Evolutionary conservation across 2,329 filamentous ascomycete species (phyloP).

Genomic region (Talaromyces albobiverticillius): DNA sequence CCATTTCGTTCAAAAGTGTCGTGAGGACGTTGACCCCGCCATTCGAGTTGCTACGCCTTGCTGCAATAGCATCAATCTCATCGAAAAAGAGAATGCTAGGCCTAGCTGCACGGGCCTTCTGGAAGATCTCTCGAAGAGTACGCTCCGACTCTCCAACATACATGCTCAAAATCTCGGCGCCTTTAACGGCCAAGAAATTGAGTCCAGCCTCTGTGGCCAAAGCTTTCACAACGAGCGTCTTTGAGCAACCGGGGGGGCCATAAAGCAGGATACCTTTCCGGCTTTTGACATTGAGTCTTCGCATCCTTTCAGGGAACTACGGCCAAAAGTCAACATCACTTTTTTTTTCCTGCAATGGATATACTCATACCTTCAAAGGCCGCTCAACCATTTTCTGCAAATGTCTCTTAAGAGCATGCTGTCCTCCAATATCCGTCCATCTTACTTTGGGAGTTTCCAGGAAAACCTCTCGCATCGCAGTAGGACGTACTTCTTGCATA

Average conservation of each 20-base stretch:
- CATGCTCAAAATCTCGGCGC: conserved; percentile 90
- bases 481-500: conserved; percentile 68
- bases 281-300: conserved; percentile 53
- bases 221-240: conserved; percentile 87
- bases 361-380: conserved; percentile 52
- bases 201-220: conserved; percentile 85
- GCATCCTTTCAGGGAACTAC: conserved; percentile 51
- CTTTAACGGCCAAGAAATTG: conserved; percentile 94
- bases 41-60: conserved; percentile 51
- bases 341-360: background rate
- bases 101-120: conserved; percentile 76
- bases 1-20: conserved; percentile 90
- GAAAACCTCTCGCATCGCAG: conserved; percentile 85
- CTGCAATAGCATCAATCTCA: conserved; percentile 84
- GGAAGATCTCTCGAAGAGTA: conserved; percentile 78
- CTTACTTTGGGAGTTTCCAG: conserved; percentile 80
- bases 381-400: conserved; percentile 59
- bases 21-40: conserved; percentile 76
- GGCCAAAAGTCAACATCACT: conserved; percentile 1
- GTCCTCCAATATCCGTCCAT: conserved; percentile 87
- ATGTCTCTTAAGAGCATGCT: conserved; percentile 70
- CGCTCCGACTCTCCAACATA: conserved; percentile 95
- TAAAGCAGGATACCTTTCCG: conserved; percentile 86
- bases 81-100: conserved; percentile 97
- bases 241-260: conserved; percentile 90